Evolutionary conservation across 108 stramenopile species (phyloP).

Genomic region (Nitzschia sp.): DNA sequence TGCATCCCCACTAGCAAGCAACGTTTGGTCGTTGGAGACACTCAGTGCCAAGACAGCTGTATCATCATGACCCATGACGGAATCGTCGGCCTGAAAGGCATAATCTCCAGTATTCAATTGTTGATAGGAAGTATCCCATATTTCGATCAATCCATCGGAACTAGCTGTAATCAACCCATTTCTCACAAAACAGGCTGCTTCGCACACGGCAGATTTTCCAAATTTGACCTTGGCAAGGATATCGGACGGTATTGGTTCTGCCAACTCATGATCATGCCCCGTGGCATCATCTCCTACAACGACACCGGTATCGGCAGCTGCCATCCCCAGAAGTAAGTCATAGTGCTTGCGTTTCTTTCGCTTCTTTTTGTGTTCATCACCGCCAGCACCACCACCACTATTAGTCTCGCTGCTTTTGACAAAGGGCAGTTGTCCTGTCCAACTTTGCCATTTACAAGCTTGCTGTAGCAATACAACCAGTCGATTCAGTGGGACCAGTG

Average conservation of each 20-base stretch:
- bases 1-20: slow-evolving; percentile 81
- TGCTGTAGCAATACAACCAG: slow-evolving; percentile 86
- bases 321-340: slow-evolving; percentile 74
- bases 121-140: slow-evolving; percentile 83
- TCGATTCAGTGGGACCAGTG: slow-evolving; percentile 70
- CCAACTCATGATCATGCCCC: slow-evolving; percentile 23
- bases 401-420: slow-evolving; percentile 44
- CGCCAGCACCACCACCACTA: slow-evolving; percentile 30
- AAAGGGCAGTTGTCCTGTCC: slow-evolving; percentile 66
- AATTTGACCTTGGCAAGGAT: slow-evolving; percentile 62
- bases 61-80: slow-evolving; percentile 87
- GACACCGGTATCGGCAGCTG: slow-evolving; percentile 34
- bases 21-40: slow-evolving; percentile 80
- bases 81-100: slow-evolving; percentile 72
- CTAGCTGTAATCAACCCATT: slow-evolving; percentile 81
- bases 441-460: slow-evolving; percentile 87
- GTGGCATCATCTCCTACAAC: slow-evolving; percentile 22
- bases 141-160: slow-evolving; percentile 93
- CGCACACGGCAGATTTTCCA: slow-evolving; percentile 77
- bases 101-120: slow-evolving; percentile 55
- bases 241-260: slow-evolving; percentile 14
- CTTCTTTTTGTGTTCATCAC: slow-evolving; percentile 26
- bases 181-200: slow-evolving; percentile 77
- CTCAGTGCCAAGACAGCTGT: slow-evolving; percentile 58
- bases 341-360: slow-evolving; percentile 48